A percentile compares a stretch with the other conserved stretches of the same genome.
Evolutionary conservation across 169 alveolate genomes (phyloP).

Genomic region (Eimeria necatrix): DNA sequence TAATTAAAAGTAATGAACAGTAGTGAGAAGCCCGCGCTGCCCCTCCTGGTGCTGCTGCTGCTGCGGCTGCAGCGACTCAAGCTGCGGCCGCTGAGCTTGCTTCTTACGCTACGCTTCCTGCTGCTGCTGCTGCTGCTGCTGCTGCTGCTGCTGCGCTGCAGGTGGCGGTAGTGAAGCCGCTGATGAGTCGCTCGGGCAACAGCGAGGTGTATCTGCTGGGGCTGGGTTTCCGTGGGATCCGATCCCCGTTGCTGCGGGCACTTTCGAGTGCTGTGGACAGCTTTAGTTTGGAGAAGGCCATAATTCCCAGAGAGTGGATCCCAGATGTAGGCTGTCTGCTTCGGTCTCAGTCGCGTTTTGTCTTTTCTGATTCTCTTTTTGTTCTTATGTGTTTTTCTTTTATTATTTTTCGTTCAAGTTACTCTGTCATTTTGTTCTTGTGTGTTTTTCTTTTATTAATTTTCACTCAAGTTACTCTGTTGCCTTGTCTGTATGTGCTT

Average conservation of each 20-base stretch:
- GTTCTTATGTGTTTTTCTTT: not conserved
- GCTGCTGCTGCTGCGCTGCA: constrained; percentile 36
- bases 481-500: not conserved
- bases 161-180: constrained; percentile 78
- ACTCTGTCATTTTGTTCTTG: not conserved
- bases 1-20: too few relatives aligned
- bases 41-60: constrained; percentile 31
- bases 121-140: not conserved
- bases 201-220: constrained; percentile 81
- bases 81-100: too few relatives aligned
- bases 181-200: constrained; percentile 80
- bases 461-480: not conserved
- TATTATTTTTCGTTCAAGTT: not conserved
- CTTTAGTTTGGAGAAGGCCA: not conserved
- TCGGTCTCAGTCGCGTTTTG: not conserved
- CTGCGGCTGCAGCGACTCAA: not conserved
- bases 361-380: too few relatives aligned
- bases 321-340: constrained; percentile 60
- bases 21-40: too few relatives aligned
- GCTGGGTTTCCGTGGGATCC: constrained; percentile 79
- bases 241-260: constrained; percentile 77
- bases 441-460: not conserved
- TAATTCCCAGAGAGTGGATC: constrained; percentile 75
- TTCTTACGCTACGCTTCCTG: not conserved
- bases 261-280: constrained; percentile 62